Base-by-base conservation (phyloP, 1,284 basidiomycete species). In the Wolfiporia cocos region DNA sequence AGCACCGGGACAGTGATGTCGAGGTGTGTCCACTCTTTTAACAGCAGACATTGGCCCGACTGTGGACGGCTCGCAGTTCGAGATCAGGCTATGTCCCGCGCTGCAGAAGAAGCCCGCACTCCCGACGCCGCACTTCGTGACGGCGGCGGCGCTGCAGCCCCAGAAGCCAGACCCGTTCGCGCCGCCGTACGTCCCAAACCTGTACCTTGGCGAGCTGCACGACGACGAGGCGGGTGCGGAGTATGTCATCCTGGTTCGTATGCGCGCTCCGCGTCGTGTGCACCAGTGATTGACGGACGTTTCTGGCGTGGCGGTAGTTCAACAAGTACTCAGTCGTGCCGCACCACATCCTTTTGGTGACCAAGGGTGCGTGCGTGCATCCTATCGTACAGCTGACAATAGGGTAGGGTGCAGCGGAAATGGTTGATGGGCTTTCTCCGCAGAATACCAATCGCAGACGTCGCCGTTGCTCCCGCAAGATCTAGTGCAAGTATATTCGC, bases 251-350 rank as follows among this genome's bases (percentile, higher is more conserved):
- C 59, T 94, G 68, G 91, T 91, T 54, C 59, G 82, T 69, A 31
- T 21, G 12, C 15, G 29, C 19, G 17, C 30, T 35, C 31, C 35
- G 19, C 30, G 18, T 32, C 18, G 29, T 26, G 15, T 19, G 21
- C 33, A 5, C 18, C 19, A 19, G 26, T 18, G 7, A 31, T 26
- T n/a, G 28, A 41, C 17, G n/a, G 15, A 11, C 7, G 20, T 22
- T 37, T 36, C 33, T 28, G 29, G 20, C 18, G 2, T 15, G 35
- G 31, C 17, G 35, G 19, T 44, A 91, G 88, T 63, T 92, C 52
- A 92, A 91, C 65, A 91, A 90, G 58, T 94, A 77, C 59, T 81
- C 87, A n/a, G 76, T 93, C 7, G 73, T 89, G 14, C 81, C 82
- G 0, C 69, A 81, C 37, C 91, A 95, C 59, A 89, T 93, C 55